Conservation (phyloP, 257 asterid genomes). For the Striga asiatica region DNA sequence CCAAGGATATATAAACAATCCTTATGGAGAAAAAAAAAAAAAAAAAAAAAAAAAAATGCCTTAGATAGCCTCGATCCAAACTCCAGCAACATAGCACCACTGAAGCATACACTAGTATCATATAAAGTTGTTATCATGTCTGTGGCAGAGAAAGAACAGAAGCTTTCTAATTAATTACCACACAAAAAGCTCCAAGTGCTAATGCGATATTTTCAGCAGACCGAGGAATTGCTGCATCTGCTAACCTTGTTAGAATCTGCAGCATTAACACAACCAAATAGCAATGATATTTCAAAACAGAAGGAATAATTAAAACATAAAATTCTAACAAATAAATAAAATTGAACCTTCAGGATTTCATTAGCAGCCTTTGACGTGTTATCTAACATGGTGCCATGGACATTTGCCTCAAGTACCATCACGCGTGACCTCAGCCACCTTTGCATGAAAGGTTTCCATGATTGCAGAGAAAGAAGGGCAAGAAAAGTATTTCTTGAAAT, state of each 20-base stretch:
- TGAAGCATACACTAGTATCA: background rate
- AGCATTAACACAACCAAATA: conserved; percentile 10
- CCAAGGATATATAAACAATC: background rate
- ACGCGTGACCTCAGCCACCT: conserved; percentile 81
- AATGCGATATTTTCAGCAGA: conserved; percentile 83
- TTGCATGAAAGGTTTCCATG: conserved; percentile 92
- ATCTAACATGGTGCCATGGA: conserved; percentile 39
- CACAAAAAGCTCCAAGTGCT: conserved; percentile 83
- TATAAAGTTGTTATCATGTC: background rate
- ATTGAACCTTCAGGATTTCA: conserved; percentile 66
- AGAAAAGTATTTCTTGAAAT: conserved; percentile 72
- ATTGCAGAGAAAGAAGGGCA: conserved; percentile 76
- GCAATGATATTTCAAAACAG: conserved; percentile 1
- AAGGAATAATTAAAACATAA: background rate
- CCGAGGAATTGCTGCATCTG: conserved; percentile 67
- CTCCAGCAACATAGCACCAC: background rate
- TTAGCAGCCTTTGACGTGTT: conserved; percentile 61
- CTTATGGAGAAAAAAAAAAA: background rate
- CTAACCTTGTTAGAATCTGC: conserved; percentile 53
- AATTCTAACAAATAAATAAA: background rate
- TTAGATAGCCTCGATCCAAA: background rate
- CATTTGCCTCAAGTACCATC: conserved; percentile 49
- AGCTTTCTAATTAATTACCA: conserved; percentile 31
- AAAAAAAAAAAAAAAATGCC: background rate
- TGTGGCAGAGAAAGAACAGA: background rate